These are phyloP conservation scores for Vigna trinervia DNA, from an alignment of 306 rosid species.

Conservation along the genomic window DNA sequence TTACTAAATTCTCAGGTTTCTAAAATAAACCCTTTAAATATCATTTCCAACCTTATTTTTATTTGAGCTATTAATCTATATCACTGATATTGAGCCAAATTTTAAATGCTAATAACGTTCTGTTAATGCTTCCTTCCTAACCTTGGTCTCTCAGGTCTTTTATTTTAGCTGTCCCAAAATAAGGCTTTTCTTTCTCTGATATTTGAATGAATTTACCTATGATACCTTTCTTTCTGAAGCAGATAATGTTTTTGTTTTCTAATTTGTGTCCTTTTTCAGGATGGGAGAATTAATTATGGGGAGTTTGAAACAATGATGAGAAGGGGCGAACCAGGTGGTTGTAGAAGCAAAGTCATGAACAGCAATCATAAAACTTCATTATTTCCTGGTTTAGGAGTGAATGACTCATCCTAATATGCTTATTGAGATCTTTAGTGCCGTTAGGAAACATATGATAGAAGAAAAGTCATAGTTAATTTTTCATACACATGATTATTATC, in stretches of 20 bases:
- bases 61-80: background rate
- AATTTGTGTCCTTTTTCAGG: conserved; percentile 52
- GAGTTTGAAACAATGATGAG: conserved; percentile 96
- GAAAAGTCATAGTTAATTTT: conserved; percentile 31
- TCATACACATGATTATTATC: conserved; percentile 25
- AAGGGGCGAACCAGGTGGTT: conserved; percentile 60
- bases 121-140: background rate
- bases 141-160: background rate
- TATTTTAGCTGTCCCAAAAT: background rate
- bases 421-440: conserved; percentile 44
- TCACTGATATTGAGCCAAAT: background rate
- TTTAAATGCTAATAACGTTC: background rate
- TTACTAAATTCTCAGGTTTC: too few species aligned
- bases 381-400: conserved; percentile 68
- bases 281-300: conserved; percentile 84
- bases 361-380: conserved; percentile 70
- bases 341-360: conserved; percentile 68
- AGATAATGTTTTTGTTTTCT: background rate
- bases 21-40: too few species aligned
- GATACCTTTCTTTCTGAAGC: background rate
- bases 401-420: conserved; percentile 54
- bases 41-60: too few species aligned
- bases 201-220: background rate
- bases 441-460: conserved; percentile 44
- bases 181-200: background rate